Percentiles rank a stretch among this genome's conserved stretches.
Evolutionary conservation across 495 filamentous ascomycete species (phyloP).

Genomic region (Aspergillus bridgeri): DNA sequence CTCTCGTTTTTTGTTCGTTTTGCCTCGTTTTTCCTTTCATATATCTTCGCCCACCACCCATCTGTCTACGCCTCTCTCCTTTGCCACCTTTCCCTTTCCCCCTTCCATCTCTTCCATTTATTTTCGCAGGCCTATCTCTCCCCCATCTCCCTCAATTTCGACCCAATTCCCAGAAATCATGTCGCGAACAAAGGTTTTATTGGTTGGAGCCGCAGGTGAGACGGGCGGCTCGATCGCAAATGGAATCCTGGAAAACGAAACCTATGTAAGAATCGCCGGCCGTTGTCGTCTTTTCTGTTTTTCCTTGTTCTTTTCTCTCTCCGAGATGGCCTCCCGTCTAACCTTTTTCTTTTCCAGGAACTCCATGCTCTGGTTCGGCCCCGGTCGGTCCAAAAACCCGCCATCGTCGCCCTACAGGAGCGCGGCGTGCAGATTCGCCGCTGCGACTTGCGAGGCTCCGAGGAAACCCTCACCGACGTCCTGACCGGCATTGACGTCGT

Average conservation of each 20-base stretch:
- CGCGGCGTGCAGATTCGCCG: constrained; percentile 47
- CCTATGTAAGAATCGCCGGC: constrained; percentile 31
- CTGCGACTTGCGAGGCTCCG: constrained; percentile 42
- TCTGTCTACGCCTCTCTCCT: too few relatives aligned
- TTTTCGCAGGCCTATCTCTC: not conserved
- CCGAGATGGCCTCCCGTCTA: not conserved
- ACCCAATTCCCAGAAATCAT: constrained; percentile 24
- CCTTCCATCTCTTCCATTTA: constrained; percentile 5
- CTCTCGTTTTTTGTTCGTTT: not conserved
- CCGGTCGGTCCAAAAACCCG: constrained; percentile 46
- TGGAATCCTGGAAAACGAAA: constrained; percentile 38
- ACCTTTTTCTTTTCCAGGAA: constrained; percentile 32
- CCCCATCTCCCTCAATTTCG: constrained; percentile 1
- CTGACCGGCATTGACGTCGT: constrained; percentile 51
- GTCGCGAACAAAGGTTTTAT: constrained; percentile 43
- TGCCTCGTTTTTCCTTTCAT: not conserved
- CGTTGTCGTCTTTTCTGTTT: constrained; percentile 1
- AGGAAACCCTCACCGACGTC: constrained; percentile 45
- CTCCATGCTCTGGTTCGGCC: constrained; percentile 49
- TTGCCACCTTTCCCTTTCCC: constrained; percentile 12
- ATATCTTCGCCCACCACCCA: not conserved
- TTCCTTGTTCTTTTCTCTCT: not conserved
- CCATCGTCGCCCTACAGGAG: constrained; percentile 37
- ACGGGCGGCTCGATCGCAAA: constrained; percentile 49
- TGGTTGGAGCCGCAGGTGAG: constrained; percentile 48